Evolutionary conservation across 2,329 filamentous ascomycete genomes (phyloP), one percentile per base, ranked within the genome.

Genomic region (Alternaria infectoria): DNA sequence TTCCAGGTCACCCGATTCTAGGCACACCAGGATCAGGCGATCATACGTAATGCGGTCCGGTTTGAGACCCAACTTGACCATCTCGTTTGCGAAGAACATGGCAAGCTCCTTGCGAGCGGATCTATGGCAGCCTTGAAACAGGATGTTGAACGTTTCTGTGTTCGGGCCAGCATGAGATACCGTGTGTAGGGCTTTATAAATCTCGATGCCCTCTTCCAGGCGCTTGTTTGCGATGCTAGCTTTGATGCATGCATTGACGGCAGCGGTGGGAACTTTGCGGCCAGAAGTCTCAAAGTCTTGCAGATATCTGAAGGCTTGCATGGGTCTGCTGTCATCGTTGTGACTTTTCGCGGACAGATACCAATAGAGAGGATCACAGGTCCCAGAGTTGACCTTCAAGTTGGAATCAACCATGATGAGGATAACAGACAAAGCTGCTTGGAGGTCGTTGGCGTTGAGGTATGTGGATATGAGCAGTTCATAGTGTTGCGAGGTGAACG

Each of bases 391-490:
- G 4, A 88, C 84, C 43, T 85, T 77, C 6, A 90, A 76, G 6
- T 89, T 88, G 17, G 89, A 87, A 62, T 87, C 84, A 21, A 87
- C 81, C 90, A 97, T 96, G 74, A 93, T 89, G 68, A 87, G 88
- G 15, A 97, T 83, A 2, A 91, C 85, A 44, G 87, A 86, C 36
- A 97, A 84, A 0, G 91, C 91, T 25, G 88, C 87, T 23, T 82
- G 80, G 8, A 95, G 73, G 67, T 96, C 88, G 2, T 85, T 83
- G 4, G 83, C 81, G 15, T 79, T 78, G 11, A 88, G 83, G 74
- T 96, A 93, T 5, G 91, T 86, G 61, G 92, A 89, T 7, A 94
- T 83, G 26, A 97, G 85, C 26, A 90, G 86, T 77, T 96, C 93
- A 79, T 96, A 97, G 75, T 97, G 93, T 65, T 91, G 85, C 6